A percentile compares a stretch with the other conserved stretches of the same genome.
Evolutionary conservation across 257 asterid genomes (phyloP).

Genomic region (Paraleonurus japonicus): DNA sequence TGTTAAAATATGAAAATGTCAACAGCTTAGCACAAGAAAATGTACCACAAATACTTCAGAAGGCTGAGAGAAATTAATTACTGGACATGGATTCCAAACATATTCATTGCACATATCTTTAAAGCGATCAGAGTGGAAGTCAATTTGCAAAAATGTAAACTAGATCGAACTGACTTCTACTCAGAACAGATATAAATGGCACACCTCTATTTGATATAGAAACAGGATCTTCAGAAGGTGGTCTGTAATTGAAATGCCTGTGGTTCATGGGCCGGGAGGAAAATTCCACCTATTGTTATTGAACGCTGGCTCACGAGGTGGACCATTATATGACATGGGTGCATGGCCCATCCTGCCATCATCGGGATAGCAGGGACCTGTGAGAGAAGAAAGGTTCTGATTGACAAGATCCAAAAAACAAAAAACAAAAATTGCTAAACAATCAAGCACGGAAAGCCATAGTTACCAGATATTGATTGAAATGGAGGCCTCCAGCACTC

Average conservation of each 20-base stretch:
- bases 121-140: neutral
- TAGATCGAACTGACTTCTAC: neutral
- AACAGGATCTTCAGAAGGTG: constrained; percentile 66
- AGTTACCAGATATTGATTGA: constrained; percentile 53
- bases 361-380: constrained; percentile 76
- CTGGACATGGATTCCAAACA: neutral
- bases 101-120: constrained; percentile 4
- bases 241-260: constrained; percentile 59
- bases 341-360: constrained; percentile 51
- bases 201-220: constrained; percentile 76
- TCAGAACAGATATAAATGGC: constrained; percentile 12
- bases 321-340: constrained; percentile 51
- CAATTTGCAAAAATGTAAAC: neutral
- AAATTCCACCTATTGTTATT: constrained; percentile 60
- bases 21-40: constrained; percentile 1
- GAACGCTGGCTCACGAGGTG: constrained; percentile 52
- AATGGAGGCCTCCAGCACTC: constrained; percentile 72
- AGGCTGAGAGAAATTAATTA: neutral
- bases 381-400: constrained; percentile 9
- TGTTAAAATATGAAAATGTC: neutral
- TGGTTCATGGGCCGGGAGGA: constrained; percentile 58
- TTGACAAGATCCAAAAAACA: neutral
- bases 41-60: neutral
- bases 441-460: neutral
- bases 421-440: neutral